Percentiles rank a stretch among this genome's conserved stretches.
Conservation (phyloP, 495 filamentous ascomycete genomes). For the Lophiotrema nucula region DNA sequence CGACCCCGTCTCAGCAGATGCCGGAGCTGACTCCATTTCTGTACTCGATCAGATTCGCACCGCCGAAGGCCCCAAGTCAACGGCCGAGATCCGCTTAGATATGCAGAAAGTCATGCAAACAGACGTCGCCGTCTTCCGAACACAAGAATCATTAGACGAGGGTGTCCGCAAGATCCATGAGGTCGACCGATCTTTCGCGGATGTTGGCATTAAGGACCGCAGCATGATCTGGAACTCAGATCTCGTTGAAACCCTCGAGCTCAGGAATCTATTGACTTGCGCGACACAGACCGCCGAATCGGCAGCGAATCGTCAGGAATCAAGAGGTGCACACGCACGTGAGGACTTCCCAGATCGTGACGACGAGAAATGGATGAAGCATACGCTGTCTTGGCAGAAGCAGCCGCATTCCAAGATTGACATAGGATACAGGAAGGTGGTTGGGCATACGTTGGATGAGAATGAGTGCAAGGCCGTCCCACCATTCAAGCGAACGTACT, state of each 20-base stretch:
- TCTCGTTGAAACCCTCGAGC: conserved; percentile 90
- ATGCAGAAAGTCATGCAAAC: conserved; percentile 99
- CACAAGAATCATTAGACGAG: conserved; percentile 82
- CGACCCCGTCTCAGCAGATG: conserved; percentile 73
- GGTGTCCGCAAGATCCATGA: conserved; percentile 77
- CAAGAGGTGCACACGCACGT: conserved; percentile 88
- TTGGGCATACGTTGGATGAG: conserved; percentile 42
- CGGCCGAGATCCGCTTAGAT: conserved; percentile 78
- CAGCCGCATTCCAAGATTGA: conserved; percentile 46
- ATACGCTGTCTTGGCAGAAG: conserved; percentile 93
- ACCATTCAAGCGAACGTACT: conserved; percentile 46
- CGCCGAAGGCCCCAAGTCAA: conserved; percentile 78
- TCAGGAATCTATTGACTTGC: conserved; percentile 91
- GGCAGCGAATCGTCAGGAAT: conserved; percentile 89
- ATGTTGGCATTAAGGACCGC: conserved; percentile 92
- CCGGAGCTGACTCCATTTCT: conserved; percentile 80
- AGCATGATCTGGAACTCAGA: conserved; percentile 99
- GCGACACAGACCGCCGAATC: conserved; percentile 86
- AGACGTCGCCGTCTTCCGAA: conserved; percentile 95
- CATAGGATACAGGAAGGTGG: conserved; percentile 41
- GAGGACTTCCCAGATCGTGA: conserved; percentile 94
- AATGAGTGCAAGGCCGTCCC: conserved; percentile 46
- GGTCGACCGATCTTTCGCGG: conserved; percentile 74
- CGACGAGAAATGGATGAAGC: conserved; percentile 97
- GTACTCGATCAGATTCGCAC: conserved; percentile 83